Evolutionary conservation across 2,329 filamentous ascomycete genomes (phyloP).

Genomic region (Diaporthe batatas): DNA sequence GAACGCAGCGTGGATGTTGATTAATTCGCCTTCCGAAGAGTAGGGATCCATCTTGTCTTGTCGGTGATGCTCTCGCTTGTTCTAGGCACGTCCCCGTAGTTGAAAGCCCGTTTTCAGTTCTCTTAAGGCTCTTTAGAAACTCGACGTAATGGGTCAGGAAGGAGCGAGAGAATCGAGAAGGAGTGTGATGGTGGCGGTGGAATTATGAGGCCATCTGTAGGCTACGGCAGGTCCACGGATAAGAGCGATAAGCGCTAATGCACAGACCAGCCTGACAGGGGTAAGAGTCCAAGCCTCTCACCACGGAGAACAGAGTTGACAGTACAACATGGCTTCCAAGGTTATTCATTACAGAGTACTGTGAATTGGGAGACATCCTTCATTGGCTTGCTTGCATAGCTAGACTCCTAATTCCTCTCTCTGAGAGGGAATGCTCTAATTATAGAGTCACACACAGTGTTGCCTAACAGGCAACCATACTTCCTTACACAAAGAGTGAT

Average conservation of each 20-base stretch:
- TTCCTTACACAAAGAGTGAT: too few species aligned
- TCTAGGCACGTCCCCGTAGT: neutral
- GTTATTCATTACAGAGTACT: too few species aligned
- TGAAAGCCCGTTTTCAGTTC: neutral
- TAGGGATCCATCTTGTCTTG: conserved; percentile 74
- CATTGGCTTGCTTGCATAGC: too few species aligned
- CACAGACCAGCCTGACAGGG: neutral
- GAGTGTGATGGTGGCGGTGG: neutral
- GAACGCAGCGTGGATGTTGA: conserved; percentile 79
- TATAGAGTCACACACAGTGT: too few species aligned
- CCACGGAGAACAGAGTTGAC: too few species aligned
- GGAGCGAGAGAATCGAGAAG: conserved; percentile 38
- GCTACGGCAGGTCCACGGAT: conserved; percentile 14
- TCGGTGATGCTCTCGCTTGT: neutral
- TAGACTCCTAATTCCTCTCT: too few species aligned
- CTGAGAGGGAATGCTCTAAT: too few species aligned
- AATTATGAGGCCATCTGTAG: conserved; percentile 26
- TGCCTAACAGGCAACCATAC: too few species aligned
- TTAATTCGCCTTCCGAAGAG: conserved; percentile 77
- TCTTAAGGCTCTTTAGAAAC: too few species aligned
- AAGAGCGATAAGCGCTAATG: conserved; percentile 4
- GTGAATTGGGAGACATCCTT: too few species aligned
- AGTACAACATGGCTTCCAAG: too few species aligned
- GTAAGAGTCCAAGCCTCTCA: too few species aligned
- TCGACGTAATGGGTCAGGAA: neutral